These are phyloP conservation scores for Pythium dissotocum DNA, from an alignment of 352 stramenopile species.

Conservation along the genomic window DNA sequence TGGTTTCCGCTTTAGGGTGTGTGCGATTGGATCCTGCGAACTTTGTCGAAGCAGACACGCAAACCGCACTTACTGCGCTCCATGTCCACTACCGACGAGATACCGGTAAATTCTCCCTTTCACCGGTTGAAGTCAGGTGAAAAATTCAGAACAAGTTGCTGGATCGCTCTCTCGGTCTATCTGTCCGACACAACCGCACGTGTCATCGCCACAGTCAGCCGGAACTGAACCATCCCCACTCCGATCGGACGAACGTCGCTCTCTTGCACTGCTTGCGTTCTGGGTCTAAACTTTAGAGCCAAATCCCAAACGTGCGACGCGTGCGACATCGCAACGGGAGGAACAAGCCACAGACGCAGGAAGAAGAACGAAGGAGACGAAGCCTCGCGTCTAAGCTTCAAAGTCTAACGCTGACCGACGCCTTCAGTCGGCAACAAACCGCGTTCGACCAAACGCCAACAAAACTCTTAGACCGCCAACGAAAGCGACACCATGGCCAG, in stretches of 20 bases:
- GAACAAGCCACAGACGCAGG: slow-evolving; percentile 4
- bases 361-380: background rate
- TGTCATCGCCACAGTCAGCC: background rate
- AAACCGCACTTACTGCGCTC: slow-evolving; percentile 8
- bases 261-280: slow-evolving; percentile 14
- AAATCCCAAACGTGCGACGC: slow-evolving; percentile 6
- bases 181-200: background rate
- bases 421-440: slow-evolving; percentile 1
- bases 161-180: slow-evolving; percentile 14
- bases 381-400: background rate
- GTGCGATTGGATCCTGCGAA: background rate
- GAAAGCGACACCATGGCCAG: slow-evolving; percentile 15
- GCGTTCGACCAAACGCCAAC: background rate
- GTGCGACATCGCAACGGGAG: slow-evolving; percentile 15
- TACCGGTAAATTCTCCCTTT: slow-evolving; percentile 11
- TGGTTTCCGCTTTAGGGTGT: slow-evolving; percentile 2
- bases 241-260: slow-evolving; percentile 24
- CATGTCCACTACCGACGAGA: slow-evolving; percentile 14
- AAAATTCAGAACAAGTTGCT: slow-evolving; percentile 23
- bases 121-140: slow-evolving; percentile 15
- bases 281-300: slow-evolving; percentile 1
- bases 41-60: slow-evolving; percentile 16
- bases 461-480: slow-evolving; percentile 1
- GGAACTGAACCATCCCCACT: slow-evolving; percentile 12
- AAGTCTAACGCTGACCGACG: background rate